Percentiles rank a stretch among this genome's conserved stretches.
These are phyloP conservation scores for Vachellia pachyceras DNA, from an alignment of 306 rosid genomes.

Conservation along the genomic window DNA sequence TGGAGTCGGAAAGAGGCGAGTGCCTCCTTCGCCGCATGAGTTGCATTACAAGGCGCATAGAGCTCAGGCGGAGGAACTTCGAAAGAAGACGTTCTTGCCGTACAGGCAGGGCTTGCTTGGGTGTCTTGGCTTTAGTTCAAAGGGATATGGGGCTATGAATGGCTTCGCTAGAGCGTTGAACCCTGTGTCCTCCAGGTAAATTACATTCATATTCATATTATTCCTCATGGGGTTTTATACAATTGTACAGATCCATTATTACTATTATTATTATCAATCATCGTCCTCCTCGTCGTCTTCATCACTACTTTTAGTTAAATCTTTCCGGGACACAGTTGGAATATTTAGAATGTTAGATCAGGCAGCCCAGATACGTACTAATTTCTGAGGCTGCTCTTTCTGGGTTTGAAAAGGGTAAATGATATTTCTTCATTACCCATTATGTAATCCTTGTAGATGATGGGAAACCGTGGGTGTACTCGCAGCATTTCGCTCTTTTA, in stretches of 20 bases:
- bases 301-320: neutral
- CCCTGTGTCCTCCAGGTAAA: slow-evolving; percentile 94
- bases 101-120: slow-evolving; percentile 91
- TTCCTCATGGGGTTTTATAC: slow-evolving; percentile 3
- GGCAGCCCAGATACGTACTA: slow-evolving; percentile 8
- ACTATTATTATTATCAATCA: no score
- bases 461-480: slow-evolving; percentile 42
- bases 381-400: slow-evolving; percentile 9
- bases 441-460: slow-evolving; percentile 28
- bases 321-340: slow-evolving; percentile 31
- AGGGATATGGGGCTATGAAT: slow-evolving; percentile 94
- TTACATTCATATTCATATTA: neutral
- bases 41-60: slow-evolving; percentile 86
- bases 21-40: slow-evolving; percentile 87
- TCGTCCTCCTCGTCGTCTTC: slow-evolving; percentile 25
- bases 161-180: slow-evolving; percentile 94
- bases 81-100: slow-evolving; percentile 93
- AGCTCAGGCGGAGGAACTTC: slow-evolving; percentile 92
- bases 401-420: slow-evolving; percentile 35
- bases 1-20: slow-evolving; percentile 81
- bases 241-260: slow-evolving; percentile 45
- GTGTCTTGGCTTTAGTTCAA: slow-evolving; percentile 93
- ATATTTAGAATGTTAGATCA: slow-evolving; percentile 21
- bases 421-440: slow-evolving; percentile 34
- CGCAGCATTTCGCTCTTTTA: slow-evolving; percentile 43